Evolutionary conservation across 2,329 filamentous ascomycete species (phyloP), one percentile per base, ranked within the genome.

Genomic region (Endocalyx cinctus): DNA sequence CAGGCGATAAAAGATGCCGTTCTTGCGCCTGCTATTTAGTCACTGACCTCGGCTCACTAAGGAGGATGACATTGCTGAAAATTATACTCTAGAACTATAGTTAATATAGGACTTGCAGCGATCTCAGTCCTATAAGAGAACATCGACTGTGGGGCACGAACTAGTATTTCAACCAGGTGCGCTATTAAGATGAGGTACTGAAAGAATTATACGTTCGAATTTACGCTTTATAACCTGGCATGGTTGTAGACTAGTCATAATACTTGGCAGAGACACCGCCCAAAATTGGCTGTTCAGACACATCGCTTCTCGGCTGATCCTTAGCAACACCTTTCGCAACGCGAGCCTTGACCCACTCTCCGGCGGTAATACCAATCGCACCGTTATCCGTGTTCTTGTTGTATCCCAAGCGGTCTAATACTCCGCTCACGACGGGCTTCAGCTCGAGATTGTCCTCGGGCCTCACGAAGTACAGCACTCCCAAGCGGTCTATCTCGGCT

Each of bases 401-500:
- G 33, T 59, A 59, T 2, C 56, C 57, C 2, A 62, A 43, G 4
- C 55, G 43, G 38, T 55, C 41, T 5, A 62, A 44, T 10, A 63
- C 55, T 5, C 26, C 35, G 33, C 58, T 62, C 2, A 41, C 46
- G 0, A 62, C 48, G 0, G 58, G 52, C 11, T 43, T 40, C 25
- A 63, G 36, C 38, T 57, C 52, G 2, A 59, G 46, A 18, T 43
- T 46, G 13, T 62, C 57, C 25, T 61, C 59, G 1, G 59, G 59
- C 12, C 60, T 41, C 6, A 60, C 55, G 37, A 64, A 64, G 34
- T 64, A 64, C n/a, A 65, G 42, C 1, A 76, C 53, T 0, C 72
- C 70, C 4, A 71, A 55, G 0, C 71, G 60, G 34, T 71, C 65
- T 10, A 67, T 45, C 17, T 66, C 51, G 13, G 61, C 49, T 45